Conservation (phyloP, 192 early-diverging fungal species). For the Backusella parvicylindrica region DNA sequence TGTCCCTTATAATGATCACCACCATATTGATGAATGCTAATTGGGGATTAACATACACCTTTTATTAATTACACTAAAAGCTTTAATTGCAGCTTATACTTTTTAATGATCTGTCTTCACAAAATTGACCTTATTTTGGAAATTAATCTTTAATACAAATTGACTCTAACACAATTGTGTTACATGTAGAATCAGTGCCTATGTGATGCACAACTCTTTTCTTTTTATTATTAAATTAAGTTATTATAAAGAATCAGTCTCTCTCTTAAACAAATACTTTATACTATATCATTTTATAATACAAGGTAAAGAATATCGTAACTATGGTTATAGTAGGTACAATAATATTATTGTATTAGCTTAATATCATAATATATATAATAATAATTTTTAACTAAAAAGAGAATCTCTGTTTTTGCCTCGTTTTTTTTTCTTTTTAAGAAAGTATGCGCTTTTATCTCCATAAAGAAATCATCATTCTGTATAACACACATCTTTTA, state of each 20-base stretch:
- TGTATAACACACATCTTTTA: not conserved
- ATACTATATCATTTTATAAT: not conserved
- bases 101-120: constrained; percentile 3
- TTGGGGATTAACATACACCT: not conserved
- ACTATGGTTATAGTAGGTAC: not conserved
- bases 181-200: not conserved
- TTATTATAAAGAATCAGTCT: not conserved
- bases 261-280: not conserved
- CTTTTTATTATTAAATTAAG: not conserved
- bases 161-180: not conserved
- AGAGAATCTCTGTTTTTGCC: not conserved
- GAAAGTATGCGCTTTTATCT: not conserved
- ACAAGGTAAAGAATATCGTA: not conserved
- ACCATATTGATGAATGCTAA: not conserved
- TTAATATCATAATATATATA: not conserved
- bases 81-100: constrained; percentile 2
- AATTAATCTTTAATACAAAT: not conserved
- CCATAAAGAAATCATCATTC: not conserved
- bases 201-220: not conserved
- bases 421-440: constrained; percentile 1
- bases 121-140: not conserved
- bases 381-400: not conserved
- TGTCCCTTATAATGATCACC: not conserved
- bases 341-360: not conserved
- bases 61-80: not conserved